Conservation (phyloP, 192 early-diverging fungal species). For the Funneliformis geosporum region DNA sequence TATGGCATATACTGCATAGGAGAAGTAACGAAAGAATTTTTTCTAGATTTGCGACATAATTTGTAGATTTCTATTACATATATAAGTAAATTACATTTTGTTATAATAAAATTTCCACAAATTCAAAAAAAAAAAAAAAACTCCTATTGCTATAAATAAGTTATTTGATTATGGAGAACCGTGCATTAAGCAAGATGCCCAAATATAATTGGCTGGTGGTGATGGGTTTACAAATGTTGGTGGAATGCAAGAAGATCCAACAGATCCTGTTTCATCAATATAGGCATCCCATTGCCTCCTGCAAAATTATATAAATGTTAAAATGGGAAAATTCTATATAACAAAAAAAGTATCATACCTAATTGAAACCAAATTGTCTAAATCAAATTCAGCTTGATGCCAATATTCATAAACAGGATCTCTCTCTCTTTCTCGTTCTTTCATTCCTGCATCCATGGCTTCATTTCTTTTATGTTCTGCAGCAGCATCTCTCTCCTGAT, state of each 20-base stretch:
- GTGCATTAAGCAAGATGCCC: slow-evolving; percentile 37
- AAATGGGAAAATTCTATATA: neutral
- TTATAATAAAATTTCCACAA: too few species aligned
- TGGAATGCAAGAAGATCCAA: slow-evolving; percentile 32
- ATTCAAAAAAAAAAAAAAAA: too few species aligned
- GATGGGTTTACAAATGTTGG: slow-evolving; percentile 37
- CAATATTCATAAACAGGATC: slow-evolving; percentile 35
- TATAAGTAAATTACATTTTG: too few species aligned
- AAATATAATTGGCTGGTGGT: slow-evolving; percentile 42
- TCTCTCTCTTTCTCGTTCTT: slow-evolving; percentile 35
- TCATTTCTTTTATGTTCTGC: slow-evolving; percentile 31
- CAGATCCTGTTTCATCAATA: slow-evolving; percentile 14
- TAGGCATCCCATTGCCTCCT: slow-evolving; percentile 39
- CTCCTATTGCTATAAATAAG: too few species aligned
- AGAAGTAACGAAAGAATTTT: too few species aligned
- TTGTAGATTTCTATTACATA: too few species aligned
- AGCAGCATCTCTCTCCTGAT: slow-evolving; percentile 28
- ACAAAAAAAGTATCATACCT: neutral
- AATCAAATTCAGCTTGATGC: slow-evolving; percentile 35
- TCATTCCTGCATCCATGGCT: slow-evolving; percentile 32
- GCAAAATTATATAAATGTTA: neutral
- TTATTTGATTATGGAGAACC: neutral
- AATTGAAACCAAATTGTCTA: slow-evolving; percentile 31
- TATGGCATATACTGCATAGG: too few species aligned
- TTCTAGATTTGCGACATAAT: too few species aligned